These are phyloP conservation scores for Pseudopithomyces chartarum DNA, from an alignment of 2,329 filamentous ascomycete species.

Conservation along the genomic window DNA sequence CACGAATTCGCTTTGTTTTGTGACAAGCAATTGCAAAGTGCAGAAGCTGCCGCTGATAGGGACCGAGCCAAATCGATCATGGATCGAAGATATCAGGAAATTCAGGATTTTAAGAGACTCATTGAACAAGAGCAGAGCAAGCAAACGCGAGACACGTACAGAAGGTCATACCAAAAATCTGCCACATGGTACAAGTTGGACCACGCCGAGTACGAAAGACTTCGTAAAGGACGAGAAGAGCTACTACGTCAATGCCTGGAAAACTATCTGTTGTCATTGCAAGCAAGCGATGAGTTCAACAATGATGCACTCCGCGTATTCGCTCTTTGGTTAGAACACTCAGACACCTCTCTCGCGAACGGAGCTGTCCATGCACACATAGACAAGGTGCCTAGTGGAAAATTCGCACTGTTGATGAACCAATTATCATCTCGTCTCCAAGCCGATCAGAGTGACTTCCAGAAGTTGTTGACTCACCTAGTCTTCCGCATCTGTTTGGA, in stretches of 20 bases:
- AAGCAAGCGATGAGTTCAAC: slow-evolving; percentile 84
- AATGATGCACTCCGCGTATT: slow-evolving; percentile 91
- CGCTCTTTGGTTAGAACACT: slow-evolving; percentile 89
- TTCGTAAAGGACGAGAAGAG: slow-evolving; percentile 75
- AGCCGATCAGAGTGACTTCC: slow-evolving; percentile 71
- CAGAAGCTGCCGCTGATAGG: slow-evolving; percentile 83
- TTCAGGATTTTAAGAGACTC: slow-evolving; percentile 71
- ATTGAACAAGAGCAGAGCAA: slow-evolving; percentile 53
- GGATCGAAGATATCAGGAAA: slow-evolving; percentile 80
- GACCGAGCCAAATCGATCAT: slow-evolving; percentile 78
- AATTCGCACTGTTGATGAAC: slow-evolving; percentile 93
- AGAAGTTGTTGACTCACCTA: slow-evolving; percentile 72
- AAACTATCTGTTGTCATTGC: slow-evolving; percentile 87
- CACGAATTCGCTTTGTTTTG: slow-evolving; percentile 96
- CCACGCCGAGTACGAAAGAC: slow-evolving; percentile 79
- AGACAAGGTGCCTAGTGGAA: slow-evolving; percentile 78
- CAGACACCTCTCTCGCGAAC: slow-evolving; percentile 77
- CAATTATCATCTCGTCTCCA: slow-evolving; percentile 93
- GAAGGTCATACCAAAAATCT: slow-evolving; percentile 69
- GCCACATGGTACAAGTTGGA: slow-evolving; percentile 90
- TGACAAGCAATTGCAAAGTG: slow-evolving; percentile 88
- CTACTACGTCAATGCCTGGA: slow-evolving; percentile 89
- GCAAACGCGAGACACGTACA: slow-evolving; percentile 56
- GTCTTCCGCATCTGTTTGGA: slow-evolving; percentile 86
- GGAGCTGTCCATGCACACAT: slow-evolving; percentile 74